Evolutionary conservation across 2,329 filamentous ascomycete genomes (phyloP).

Genomic region (Acarospora socialis): DNA sequence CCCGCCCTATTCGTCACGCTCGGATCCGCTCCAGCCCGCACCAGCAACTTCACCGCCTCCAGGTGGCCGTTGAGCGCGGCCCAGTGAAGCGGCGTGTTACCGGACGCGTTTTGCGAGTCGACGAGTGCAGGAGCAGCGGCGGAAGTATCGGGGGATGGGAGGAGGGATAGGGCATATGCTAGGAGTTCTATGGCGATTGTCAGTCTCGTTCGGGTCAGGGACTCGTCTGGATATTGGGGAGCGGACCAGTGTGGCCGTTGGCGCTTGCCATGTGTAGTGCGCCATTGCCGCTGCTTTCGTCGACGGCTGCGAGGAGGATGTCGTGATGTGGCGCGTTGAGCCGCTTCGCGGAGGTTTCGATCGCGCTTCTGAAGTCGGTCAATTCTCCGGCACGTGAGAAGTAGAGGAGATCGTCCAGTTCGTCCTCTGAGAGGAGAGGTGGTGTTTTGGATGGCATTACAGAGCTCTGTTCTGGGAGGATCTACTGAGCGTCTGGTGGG

Average conservation of each 20-base stretch:
- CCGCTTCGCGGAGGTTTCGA: slow-evolving; percentile 47
- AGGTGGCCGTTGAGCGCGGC: slow-evolving; percentile 81
- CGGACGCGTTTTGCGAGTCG: slow-evolving; percentile 55
- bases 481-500: slow-evolving; percentile 6
- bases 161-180: slow-evolving; percentile 31
- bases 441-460: slow-evolving; percentile 15
- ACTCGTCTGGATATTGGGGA: not conserved
- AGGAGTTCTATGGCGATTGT: slow-evolving; percentile 29
- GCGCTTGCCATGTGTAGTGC: slow-evolving; percentile 81
- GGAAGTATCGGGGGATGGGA: slow-evolving; percentile 12
- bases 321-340: slow-evolving; percentile 46
- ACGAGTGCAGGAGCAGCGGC: slow-evolving; percentile 20
- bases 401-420: slow-evolving; percentile 86
- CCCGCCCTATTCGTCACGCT: slow-evolving; percentile 69
- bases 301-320: slow-evolving; percentile 55
- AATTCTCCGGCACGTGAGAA: slow-evolving; percentile 66
- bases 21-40: slow-evolving; percentile 63
- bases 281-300: slow-evolving; percentile 63
- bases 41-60: slow-evolving; percentile 59
- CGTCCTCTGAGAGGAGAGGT: slow-evolving; percentile 49
- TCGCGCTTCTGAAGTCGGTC: slow-evolving; percentile 46
- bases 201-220: no score
- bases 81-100: slow-evolving; percentile 91
- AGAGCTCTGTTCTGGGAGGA: slow-evolving; percentile 7
- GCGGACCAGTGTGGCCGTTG: slow-evolving; percentile 66